Base-by-base conservation (phyloP, 2,329 filamentous ascomycete species). In the Monosporascus sp. region DNA sequence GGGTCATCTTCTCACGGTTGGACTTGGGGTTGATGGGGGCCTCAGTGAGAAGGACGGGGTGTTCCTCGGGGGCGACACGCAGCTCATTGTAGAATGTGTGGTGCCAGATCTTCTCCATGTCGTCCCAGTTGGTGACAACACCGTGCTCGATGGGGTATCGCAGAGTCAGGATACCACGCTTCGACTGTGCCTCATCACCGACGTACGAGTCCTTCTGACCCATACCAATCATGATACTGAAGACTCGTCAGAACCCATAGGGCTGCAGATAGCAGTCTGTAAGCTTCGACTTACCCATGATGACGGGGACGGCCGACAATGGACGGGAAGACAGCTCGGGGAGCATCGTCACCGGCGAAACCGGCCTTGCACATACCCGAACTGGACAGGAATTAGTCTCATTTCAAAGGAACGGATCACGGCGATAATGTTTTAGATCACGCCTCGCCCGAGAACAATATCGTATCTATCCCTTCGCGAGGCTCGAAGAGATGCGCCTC, bases 21-120 rank as follows among this genome's bases (percentile, higher is more conserved):
- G 90, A 96, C 87, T 97, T 97, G 77, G 94, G 94, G 88, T 99
- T 99, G 88, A 99, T 97, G 68, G 94, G 94, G 70, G 94, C 94
- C 84, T 99, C 94, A 69, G 94, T 99, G 77, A 99, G 86, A 74
- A 99, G 87, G 75, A 97, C 92, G 70, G 94, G 94, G 87, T 99
- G 94, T 88, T 99, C 94, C 86, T 99, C 94, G 70, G 94, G 94
- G 70, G 94, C 94, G 64, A 99, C 94, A 93, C 94, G 93, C 74
- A 99, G 86, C 85, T 99, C 94, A 82, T 99, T 99, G 90, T 97
- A 99, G 86, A 99, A 99, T 74, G 94, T 97, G 90, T 99, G 94
- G 80, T 99, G 94, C 94, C 94, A 99, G 71, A 99, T 97, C 88
- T 97, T 97, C 85, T 97, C 94, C 94, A 97, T 97, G 79, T 97